Evolutionary conservation across 108 stramenopile genomes (phyloP).

Genomic region (Skeletonema menzelii): DNA sequence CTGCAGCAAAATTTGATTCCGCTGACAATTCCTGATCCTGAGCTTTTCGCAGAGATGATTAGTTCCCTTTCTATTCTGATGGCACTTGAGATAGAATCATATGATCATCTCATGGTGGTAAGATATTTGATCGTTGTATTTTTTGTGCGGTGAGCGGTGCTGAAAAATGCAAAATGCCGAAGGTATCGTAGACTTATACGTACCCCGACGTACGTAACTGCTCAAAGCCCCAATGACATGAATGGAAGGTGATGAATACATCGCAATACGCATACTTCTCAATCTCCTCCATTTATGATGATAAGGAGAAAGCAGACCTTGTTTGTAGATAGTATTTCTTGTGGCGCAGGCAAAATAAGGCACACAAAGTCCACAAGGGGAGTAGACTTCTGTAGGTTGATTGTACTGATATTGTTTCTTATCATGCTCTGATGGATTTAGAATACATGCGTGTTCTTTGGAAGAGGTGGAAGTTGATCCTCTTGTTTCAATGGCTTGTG

Average conservation of each 20-base stretch:
- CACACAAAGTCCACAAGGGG: constrained; percentile 23
- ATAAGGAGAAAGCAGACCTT: background rate
- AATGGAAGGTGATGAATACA: too few species aligned
- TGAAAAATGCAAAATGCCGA: too few species aligned
- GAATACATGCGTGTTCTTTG: constrained; percentile 23
- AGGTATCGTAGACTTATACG: too few species aligned
- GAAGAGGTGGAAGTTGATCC: constrained; percentile 10
- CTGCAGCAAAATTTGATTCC: background rate
- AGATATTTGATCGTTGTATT: too few species aligned
- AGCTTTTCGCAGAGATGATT: background rate
- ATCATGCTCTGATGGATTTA: constrained; percentile 29
- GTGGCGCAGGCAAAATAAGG: constrained; percentile 25
- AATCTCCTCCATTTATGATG: too few species aligned
- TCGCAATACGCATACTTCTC: too few species aligned
- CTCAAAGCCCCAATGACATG: too few species aligned
- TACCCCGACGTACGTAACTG: too few species aligned
- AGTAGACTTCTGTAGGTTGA: constrained; percentile 39
- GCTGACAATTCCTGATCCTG: background rate
- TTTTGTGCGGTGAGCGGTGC: too few species aligned
- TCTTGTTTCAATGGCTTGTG: constrained; percentile 31
- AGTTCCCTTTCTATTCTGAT: background rate
- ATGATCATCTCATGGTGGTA: background rate
- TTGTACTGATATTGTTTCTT: constrained; percentile 31
- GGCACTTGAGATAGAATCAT: background rate
- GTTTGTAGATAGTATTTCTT: background rate